Conservation (phyloP, 768 basidiomycete genomes). For the Pulveroboletus sp. region DNA sequence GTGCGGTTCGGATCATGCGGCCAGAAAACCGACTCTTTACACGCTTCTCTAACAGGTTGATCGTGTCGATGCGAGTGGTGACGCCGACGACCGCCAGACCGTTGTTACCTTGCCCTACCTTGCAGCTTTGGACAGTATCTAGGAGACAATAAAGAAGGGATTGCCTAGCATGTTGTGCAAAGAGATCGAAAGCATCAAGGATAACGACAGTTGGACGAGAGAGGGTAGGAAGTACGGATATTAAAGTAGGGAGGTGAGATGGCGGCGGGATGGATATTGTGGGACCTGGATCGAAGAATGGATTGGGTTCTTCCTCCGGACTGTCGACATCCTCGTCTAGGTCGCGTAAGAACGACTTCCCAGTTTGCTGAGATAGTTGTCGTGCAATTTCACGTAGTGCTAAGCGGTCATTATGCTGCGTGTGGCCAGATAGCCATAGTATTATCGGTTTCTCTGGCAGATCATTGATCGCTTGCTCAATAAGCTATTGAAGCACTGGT, state of each 20-base stretch:
- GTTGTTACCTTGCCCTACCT: constrained; percentile 50
- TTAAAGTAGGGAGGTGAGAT: constrained; percentile 67
- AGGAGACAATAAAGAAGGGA: constrained; percentile 91
- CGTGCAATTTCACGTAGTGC: constrained; percentile 91
- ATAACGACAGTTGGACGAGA: constrained; percentile 76
- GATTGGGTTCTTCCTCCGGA: constrained; percentile 43
- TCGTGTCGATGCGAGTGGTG: constrained; percentile 81
- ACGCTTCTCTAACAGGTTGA: constrained; percentile 88
- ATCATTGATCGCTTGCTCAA: constrained; percentile 51
- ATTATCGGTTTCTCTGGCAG: constrained; percentile 56
- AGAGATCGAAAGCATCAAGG: constrained; percentile 91
- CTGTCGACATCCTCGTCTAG: constrained; percentile 26
- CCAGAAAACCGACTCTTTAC: constrained; percentile 98
- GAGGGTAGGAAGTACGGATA: constrained; percentile 74
- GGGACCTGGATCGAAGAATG: constrained; percentile 40
- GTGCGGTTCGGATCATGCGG: constrained; percentile 73
- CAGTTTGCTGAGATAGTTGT: constrained; percentile 77
- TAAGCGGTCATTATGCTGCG: constrained; percentile 78
- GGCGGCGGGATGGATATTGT: constrained; percentile 51
- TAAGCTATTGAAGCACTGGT: constrained; percentile 38
- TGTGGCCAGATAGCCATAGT: constrained; percentile 79
- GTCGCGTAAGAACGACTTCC: constrained; percentile 46
- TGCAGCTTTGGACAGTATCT: constrained; percentile 87
- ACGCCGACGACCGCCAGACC: constrained; percentile 85
- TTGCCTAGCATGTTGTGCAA: constrained; percentile 88